phyloP scores from a whole-genome alignment of 2,329 filamentous ascomycete genomes.

The Emergomyces orientalis region DNA sequence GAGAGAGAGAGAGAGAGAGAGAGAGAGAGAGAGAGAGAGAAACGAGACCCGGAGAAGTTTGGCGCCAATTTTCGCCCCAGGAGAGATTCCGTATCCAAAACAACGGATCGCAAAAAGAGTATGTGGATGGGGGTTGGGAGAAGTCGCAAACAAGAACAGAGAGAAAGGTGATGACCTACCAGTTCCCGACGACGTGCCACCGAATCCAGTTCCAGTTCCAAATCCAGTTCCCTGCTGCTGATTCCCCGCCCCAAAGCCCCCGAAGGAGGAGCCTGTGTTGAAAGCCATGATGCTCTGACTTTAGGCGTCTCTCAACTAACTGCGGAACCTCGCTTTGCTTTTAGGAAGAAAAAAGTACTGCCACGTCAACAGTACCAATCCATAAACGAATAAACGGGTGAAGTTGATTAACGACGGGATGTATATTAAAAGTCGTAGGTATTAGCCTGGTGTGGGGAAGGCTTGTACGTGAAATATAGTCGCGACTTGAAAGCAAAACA shows the following conservation, averaged over 20 bases:
- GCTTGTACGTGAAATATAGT: background rate
- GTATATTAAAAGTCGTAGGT: background rate
- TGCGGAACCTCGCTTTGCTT: background rate
- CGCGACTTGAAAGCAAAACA: background rate
- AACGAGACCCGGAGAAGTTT: background rate
- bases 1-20: background rate
- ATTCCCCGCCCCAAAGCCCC: slow-evolving; percentile 15
- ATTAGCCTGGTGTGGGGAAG: background rate
- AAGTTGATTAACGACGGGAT: background rate
- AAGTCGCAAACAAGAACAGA: slow-evolving; percentile 4
- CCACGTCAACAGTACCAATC: slow-evolving; percentile 1
- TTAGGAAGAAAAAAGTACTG: background rate
- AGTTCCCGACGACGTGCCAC: slow-evolving; percentile 11
- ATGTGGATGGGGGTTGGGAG: background rate
- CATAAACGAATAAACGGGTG: background rate
- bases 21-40: background rate
- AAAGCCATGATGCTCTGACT: slow-evolving; percentile 13
- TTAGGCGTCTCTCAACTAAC: background rate
- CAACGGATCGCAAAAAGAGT: background rate
- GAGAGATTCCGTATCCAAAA: background rate
- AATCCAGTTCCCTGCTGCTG: slow-evolving; percentile 16
- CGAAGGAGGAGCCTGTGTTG: slow-evolving; percentile 14
- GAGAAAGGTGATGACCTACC: slow-evolving; percentile 12
- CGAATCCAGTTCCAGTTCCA: slow-evolving; percentile 11
- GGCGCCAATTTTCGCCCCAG: background rate